Percentiles rank a stretch among this genome's conserved stretches.
Conservation (phyloP, 108 stramenopile species). For the Cylindrotheca closterium region DNA sequence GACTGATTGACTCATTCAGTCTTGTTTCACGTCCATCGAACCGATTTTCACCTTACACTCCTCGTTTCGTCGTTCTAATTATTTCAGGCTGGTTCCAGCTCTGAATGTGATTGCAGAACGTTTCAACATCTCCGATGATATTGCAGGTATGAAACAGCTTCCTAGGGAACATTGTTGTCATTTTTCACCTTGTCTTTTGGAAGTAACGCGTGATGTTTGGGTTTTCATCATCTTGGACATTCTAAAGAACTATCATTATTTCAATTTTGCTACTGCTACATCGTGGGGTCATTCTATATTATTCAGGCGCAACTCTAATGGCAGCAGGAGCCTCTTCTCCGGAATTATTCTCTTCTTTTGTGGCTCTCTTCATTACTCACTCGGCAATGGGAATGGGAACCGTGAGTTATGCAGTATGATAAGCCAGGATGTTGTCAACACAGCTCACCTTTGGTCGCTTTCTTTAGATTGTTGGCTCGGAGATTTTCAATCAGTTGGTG, state of each 20-base stretch:
- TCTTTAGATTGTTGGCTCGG: slow-evolving; percentile 43
- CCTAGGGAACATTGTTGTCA: background rate
- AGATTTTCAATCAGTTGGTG: slow-evolving; percentile 86
- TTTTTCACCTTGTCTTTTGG: background rate
- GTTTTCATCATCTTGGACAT: background rate
- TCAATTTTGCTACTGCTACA: too few relatives aligned
- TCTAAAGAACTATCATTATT: background rate
- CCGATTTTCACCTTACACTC: background rate
- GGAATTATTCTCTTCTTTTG: slow-evolving; percentile 61
- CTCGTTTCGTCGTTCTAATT: too few relatives aligned
- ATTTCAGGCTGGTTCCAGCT: slow-evolving; percentile 72
- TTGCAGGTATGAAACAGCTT: slow-evolving; percentile 41
- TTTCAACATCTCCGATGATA: slow-evolving; percentile 65
- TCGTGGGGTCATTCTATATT: too few relatives aligned
- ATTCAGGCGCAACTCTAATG: slow-evolving; percentile 78
- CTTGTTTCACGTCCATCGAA: background rate
- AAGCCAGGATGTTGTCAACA: too few relatives aligned
- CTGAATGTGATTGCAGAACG: slow-evolving; percentile 77
- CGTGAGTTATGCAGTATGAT: slow-evolving; percentile 31
- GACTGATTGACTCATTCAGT: background rate
- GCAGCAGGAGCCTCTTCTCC: slow-evolving; percentile 85
- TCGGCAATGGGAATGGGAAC: slow-evolving; percentile 82
- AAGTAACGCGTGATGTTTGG: background rate
- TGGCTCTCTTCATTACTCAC: slow-evolving; percentile 80
- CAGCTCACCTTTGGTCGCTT: too few relatives aligned